phyloP scores from a whole-genome alignment of 176 grass and related monocot species.

The Carex littledalei region DNA sequence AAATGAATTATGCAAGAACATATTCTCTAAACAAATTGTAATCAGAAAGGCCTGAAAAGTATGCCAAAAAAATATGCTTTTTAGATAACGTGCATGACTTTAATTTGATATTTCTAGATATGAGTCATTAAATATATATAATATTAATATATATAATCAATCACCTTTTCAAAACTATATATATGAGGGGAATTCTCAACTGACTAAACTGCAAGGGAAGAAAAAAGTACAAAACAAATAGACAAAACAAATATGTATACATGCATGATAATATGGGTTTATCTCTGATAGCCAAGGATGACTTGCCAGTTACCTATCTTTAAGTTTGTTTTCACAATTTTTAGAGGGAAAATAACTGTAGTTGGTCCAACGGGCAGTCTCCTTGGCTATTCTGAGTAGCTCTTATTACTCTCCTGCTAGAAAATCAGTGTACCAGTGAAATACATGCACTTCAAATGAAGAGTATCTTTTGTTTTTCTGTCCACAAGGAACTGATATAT shows the following conservation, averaged over 20 bases:
- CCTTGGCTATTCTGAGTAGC: constrained; percentile 25
- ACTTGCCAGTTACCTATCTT: constrained; percentile 10
- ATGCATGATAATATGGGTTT: constrained; percentile 3
- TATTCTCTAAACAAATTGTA: constrained; percentile 18
- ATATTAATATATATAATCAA: background rate
- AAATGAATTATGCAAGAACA: constrained; percentile 10
- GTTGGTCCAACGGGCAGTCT: constrained; percentile 16
- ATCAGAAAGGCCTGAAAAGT: background rate
- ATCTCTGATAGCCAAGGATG: constrained; percentile 34
- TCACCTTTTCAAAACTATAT: background rate
- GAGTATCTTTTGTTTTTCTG: background rate
- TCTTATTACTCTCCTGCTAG: constrained; percentile 3
- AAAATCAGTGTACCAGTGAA: background rate
- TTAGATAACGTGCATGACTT: background rate
- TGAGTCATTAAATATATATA: background rate
- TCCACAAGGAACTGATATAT: background rate
- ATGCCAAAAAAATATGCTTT: constrained; percentile 16
- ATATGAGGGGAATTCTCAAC: background rate
- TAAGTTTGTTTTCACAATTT: background rate
- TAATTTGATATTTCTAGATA: background rate
- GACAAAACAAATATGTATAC: background rate
- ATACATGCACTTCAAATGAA: background rate
- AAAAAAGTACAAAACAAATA: background rate
- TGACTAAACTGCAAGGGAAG: background rate
- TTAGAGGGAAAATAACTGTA: background rate